These are phyloP conservation scores for Protoeuglena noctilucae DNA, from an alignment of 139 green algal species.

Conservation along the genomic window DNA sequence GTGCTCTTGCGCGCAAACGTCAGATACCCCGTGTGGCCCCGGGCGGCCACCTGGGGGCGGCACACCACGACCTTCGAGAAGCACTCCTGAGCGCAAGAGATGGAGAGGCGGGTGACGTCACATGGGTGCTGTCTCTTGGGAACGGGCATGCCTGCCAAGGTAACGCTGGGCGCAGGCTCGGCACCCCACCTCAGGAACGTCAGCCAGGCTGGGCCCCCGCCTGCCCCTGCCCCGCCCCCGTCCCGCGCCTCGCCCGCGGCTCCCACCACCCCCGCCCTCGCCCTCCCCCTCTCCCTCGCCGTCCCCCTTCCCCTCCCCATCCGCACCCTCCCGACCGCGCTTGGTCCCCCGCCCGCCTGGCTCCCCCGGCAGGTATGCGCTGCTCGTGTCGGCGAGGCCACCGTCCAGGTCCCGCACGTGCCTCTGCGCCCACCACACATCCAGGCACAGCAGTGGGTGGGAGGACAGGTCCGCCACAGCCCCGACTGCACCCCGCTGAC, in stretches of 20 bases:
- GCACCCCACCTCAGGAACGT: too few species aligned
- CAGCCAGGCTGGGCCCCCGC: conserved; percentile 6
- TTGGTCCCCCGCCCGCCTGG: neutral
- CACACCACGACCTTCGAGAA: conserved; percentile 26
- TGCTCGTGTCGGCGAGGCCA: neutral
- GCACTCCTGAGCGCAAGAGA: too few species aligned
- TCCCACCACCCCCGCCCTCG: neutral
- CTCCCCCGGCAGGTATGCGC: neutral
- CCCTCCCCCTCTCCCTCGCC: neutral
- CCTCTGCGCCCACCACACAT: neutral
- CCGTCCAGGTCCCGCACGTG: neutral
- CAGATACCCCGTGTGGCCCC: conserved; percentile 78
- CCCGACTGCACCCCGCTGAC: too few species aligned
- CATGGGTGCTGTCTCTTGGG: too few species aligned
- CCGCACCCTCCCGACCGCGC: too few species aligned
- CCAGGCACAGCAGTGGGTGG: too few species aligned
- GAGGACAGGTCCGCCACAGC: too few species aligned
- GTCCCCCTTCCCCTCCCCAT: neutral
- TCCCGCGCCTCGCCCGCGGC: neutral
- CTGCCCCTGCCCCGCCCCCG: neutral
- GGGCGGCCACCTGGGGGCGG: conserved; percentile 30
- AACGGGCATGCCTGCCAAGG: too few species aligned
- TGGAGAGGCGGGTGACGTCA: too few species aligned
- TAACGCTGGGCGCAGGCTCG: too few species aligned
- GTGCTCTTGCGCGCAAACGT: conserved; percentile 56